Evolutionary conservation across 2,329 filamentous ascomycete genomes (phyloP).

Genomic region (Thermoascus crustaceus): DNA sequence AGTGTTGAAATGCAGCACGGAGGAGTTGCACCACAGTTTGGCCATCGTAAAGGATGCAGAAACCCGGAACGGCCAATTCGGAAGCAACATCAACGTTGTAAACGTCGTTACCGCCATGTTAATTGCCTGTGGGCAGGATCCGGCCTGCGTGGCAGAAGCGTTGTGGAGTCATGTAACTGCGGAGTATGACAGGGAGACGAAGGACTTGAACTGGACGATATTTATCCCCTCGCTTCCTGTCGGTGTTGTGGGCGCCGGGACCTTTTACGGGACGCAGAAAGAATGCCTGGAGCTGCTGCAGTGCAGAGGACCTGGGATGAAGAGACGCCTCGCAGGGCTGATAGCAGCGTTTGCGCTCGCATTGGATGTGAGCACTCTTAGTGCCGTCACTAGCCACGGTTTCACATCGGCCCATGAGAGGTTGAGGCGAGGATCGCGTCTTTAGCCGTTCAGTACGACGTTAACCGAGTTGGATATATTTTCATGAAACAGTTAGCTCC

Average conservation of each 20-base stretch:
- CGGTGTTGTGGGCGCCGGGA: constrained; percentile 19
- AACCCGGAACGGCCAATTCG: constrained; percentile 13
- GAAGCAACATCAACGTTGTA: constrained; percentile 12
- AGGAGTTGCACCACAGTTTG: constrained; percentile 8
- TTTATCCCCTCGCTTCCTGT: constrained; percentile 22
- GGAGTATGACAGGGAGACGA: constrained; percentile 13
- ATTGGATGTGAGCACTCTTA: constrained; percentile 17
- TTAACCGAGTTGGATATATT: too few relatives aligned
- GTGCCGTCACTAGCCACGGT: too few relatives aligned
- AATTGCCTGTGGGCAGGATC: constrained; percentile 18
- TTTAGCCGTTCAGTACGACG: too few relatives aligned
- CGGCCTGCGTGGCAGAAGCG: constrained; percentile 13
- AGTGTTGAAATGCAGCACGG: constrained; percentile 12
- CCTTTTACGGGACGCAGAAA: constrained; percentile 15
- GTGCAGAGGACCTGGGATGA: constrained; percentile 15
- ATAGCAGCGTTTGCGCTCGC: constrained; percentile 20
- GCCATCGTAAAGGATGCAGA: constrained; percentile 10
- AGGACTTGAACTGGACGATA: constrained; percentile 14
- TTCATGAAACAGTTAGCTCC: too few relatives aligned
- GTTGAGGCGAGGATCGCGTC: too few relatives aligned
- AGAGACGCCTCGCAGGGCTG: constrained; percentile 17
- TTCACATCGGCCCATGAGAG: too few relatives aligned
- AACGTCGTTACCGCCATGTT: constrained; percentile 18
- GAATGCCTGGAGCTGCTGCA: constrained; percentile 18
- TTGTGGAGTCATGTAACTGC: constrained; percentile 15